Evolutionary conservation across 2,329 filamentous ascomycete genomes (phyloP), one percentile per base, ranked within the genome.

Genomic region (Microascus cirrosus): DNA sequence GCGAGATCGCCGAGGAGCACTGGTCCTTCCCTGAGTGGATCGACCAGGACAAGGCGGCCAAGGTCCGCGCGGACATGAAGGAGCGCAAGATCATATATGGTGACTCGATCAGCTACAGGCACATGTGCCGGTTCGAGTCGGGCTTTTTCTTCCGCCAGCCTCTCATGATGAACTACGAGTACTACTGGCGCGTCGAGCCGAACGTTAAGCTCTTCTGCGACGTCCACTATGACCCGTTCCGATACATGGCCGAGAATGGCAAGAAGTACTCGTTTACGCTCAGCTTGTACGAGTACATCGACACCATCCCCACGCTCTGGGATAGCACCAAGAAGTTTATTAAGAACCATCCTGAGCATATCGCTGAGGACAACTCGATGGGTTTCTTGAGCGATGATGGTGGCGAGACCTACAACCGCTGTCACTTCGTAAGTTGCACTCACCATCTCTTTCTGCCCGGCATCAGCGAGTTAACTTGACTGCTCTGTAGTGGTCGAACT

Each of bases 111-210:
- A 95, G 90, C 76, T 99, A 99, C 78, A 86, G 94, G 62, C 95
- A 99, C 79, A 99, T 99, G 94, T 99, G 94, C 75, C 90, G 94
- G 63, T 99, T 96, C 70, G 94, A 99, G 74, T 97, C 93, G 8
- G 94, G 94, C 45, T 99, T 99, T 81, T 99, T 99, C 81, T 99
- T 97, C 84, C 90, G 88, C 61, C 94, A 99, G 71, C 82, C 84
- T 34, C 76, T 96, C 64, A 92, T 99, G 89, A 75, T 89, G 71
- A 91, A 97, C 71, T 99, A 95, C 74, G 94, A 99, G 70, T 99
- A 90, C 83, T 99, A 99, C 82, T 99, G 94, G 94, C 90, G 95
- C 65, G 94, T 99, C 15, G 94, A 99, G 80, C 94, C 94, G 65
- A 94, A 89, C 73, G 85, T 99, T 69, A 89, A 97, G 77, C 86